Evolutionary conservation across 2,329 filamentous ascomycete genomes (phyloP).

Genomic region (Didymella keratinophila): DNA sequence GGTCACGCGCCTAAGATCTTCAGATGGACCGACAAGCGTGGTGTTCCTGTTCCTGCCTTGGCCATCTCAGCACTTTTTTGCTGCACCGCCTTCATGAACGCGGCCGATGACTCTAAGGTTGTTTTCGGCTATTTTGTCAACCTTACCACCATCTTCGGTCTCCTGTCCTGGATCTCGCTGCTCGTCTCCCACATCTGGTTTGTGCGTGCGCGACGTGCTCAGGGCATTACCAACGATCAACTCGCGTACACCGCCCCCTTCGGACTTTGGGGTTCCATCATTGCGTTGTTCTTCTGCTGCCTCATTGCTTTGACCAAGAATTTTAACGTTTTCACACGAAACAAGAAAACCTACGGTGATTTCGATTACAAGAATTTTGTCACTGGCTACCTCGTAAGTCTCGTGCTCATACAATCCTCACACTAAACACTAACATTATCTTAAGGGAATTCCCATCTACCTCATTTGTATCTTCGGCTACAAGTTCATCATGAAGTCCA

Average conservation of each 20-base stretch:
- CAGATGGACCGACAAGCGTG: constrained; percentile 72
- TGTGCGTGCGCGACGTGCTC: constrained; percentile 55
- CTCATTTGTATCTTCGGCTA: constrained; percentile 70
- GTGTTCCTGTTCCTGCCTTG: constrained; percentile 74
- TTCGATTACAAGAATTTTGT: constrained; percentile 81
- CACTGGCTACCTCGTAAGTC: constrained; percentile 67
- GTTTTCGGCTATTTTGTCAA: constrained; percentile 61
- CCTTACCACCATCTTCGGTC: constrained; percentile 52
- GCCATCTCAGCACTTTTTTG: constrained; percentile 67
- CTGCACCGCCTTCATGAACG: constrained; percentile 70
- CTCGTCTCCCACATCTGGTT: constrained; percentile 60
- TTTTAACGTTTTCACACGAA: constrained; percentile 72
- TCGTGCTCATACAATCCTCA: no score
- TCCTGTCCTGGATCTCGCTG: constrained; percentile 60
- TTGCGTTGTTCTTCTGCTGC: constrained; percentile 73
- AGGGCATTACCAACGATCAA: constrained; percentile 54
- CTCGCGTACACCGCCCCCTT: constrained; percentile 72
- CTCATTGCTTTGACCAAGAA: constrained; percentile 84
- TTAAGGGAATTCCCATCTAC: constrained; percentile 75
- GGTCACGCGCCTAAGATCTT: constrained; percentile 76
- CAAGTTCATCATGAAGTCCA: constrained; percentile 39
- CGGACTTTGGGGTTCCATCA: constrained; percentile 73
- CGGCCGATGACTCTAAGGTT: constrained; percentile 49
- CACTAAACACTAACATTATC: not conserved
- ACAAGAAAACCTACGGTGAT: constrained; percentile 54